Percentiles rank a stretch among this genome's conserved stretches.
Evolutionary conservation across 1,284 basidiomycete species (phyloP).

Genomic region (Pseudozyma thailandica): DNA sequence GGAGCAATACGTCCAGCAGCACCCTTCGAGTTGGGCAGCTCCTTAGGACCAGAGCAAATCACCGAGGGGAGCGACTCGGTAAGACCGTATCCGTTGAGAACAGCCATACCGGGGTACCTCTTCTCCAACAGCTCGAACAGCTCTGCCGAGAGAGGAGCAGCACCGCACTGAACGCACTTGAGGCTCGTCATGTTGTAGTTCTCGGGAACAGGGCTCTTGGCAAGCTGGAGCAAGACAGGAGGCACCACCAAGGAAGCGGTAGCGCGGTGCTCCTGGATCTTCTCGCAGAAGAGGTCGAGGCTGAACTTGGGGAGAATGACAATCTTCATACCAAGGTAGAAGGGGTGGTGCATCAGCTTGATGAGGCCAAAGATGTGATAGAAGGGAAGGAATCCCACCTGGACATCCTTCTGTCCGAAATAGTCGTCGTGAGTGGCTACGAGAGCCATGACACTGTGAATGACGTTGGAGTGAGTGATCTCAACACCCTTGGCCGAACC

Average conservation of each 20-base stretch:
- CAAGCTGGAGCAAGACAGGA: slow-evolving; percentile 80
- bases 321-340: slow-evolving; percentile 74
- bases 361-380: slow-evolving; percentile 70
- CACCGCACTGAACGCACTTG: slow-evolving; percentile 77
- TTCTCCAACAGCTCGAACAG: slow-evolving; percentile 74
- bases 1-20: slow-evolving; percentile 78
- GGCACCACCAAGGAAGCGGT: slow-evolving; percentile 80
- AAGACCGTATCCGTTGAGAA: slow-evolving; percentile 76
- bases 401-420: slow-evolving; percentile 46
- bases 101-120: slow-evolving; percentile 69
- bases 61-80: slow-evolving; percentile 78
- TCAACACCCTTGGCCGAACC: slow-evolving; percentile 65
- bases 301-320: slow-evolving; percentile 81
- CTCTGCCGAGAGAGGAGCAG: slow-evolving; percentile 80
- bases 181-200: slow-evolving; percentile 78
- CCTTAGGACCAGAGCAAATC: slow-evolving; percentile 67
- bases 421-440: slow-evolving; percentile 40
- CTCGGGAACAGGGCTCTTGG: slow-evolving; percentile 78
- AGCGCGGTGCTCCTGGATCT: slow-evolving; percentile 76
- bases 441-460: slow-evolving; percentile 53
- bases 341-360: slow-evolving; percentile 76
- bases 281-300: slow-evolving; percentile 76
- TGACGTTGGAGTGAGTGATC: slow-evolving; percentile 63
- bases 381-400: slow-evolving; percentile 61
- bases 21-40: slow-evolving; percentile 56